These are phyloP conservation scores for Trichoderma simmonsii DNA, from an alignment of 2,329 filamentous ascomycete genomes.

Conservation along the genomic window DNA sequence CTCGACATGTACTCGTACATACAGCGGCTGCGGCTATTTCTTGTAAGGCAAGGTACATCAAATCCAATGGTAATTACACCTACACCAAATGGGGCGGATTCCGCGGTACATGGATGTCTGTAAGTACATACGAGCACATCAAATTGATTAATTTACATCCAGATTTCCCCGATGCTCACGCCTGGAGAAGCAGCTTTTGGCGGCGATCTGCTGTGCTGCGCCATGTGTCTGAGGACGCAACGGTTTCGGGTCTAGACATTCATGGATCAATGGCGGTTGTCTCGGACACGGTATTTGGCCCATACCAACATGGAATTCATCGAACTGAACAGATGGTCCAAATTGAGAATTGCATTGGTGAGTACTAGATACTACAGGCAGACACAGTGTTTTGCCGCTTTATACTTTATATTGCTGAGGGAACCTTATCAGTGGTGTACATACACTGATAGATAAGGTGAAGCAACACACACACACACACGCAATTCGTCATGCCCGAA, in stretches of 20 bases:
- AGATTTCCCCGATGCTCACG: not conserved
- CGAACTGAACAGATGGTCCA: not conserved
- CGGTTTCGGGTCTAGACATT: not conserved
- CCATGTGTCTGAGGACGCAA: not conserved
- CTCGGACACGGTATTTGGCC: slow-evolving; percentile 11
- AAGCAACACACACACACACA: not conserved
- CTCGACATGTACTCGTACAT: not conserved
- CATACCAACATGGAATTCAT: not conserved
- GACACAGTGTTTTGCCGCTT: not conserved
- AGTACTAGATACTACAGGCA: not conserved
- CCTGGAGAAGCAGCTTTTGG: not conserved
- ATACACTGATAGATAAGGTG: not conserved
- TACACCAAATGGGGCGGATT: not conserved
- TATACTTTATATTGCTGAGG: not conserved
- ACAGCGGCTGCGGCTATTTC: slow-evolving; percentile 13
- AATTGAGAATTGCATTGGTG: not conserved
- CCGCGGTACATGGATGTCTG: not conserved
- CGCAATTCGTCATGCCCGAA: not conserved
- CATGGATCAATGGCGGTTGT: not conserved
- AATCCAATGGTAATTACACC: not conserved
- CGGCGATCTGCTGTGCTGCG: not conserved
- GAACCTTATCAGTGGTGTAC: not conserved
- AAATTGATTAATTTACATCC: not conserved
- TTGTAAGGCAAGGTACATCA: not conserved
- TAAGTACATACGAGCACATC: not conserved